phyloP scores from a whole-genome alignment of 305 asterid genomes.

The Solanum hybrid region DNA sequence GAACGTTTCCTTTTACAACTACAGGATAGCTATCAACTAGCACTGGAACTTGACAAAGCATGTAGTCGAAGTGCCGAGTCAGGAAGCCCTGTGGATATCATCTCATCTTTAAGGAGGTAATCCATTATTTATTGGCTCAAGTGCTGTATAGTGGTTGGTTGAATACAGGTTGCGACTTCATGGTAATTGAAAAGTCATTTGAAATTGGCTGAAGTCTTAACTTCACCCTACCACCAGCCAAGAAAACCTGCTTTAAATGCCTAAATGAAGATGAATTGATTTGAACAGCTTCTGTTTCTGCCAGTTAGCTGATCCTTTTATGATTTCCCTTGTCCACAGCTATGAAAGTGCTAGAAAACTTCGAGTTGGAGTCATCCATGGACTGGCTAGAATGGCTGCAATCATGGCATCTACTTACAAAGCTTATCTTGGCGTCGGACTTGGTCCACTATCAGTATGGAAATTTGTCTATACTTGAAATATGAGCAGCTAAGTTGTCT shows the following conservation, averaged over 20 bases:
- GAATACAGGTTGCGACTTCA: not conserved
- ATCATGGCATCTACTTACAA: conserved; percentile 92
- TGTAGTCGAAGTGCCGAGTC: conserved; percentile 37
- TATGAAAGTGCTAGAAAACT: conserved; percentile 74
- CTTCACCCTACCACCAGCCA: not conserved
- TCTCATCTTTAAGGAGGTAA: conserved; percentile 58
- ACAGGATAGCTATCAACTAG: conserved; percentile 90
- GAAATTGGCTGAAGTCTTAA: not conserved
- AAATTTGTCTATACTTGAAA: not conserved
- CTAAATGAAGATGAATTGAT: not conserved
- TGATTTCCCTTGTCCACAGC: conserved; percentile 24
- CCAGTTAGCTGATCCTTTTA: not conserved
- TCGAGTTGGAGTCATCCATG: conserved; percentile 83
- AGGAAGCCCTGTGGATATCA: conserved; percentile 44
- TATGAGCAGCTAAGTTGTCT: not conserved
- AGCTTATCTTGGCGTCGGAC: conserved; percentile 88
- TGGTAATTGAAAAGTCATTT: not conserved
- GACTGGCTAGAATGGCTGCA: conserved; percentile 97
- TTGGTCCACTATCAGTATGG: conserved; percentile 81
- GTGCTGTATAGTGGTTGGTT: not conserved
- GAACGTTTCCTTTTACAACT: conserved; percentile 3
- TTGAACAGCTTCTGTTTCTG: not conserved
- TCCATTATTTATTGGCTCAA: not conserved
- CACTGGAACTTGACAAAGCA: conserved; percentile 74
- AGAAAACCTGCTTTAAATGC: not conserved